Evolutionary conservation across 2,329 filamentous ascomycete species (phyloP).

Genomic region (Westerdykella sp.): DNA sequence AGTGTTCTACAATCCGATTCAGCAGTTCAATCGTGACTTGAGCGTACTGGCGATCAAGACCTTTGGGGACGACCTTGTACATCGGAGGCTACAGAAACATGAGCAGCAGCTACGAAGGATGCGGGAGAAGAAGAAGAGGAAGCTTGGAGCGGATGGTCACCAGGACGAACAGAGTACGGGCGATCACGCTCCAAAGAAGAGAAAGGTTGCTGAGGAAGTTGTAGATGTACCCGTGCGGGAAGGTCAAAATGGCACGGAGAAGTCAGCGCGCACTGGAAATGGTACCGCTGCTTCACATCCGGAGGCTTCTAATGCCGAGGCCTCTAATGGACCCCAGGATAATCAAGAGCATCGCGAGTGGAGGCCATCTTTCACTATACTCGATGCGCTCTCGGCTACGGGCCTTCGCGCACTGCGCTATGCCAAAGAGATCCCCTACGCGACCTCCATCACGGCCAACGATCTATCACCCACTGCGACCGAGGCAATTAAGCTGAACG

Average conservation of each 20-base stretch:
- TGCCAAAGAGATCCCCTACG: slow-evolving; percentile 80
- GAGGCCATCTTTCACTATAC: slow-evolving; percentile 51
- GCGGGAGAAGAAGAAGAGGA: slow-evolving; percentile 34
- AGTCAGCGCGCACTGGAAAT: not conserved
- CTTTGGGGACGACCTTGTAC: slow-evolving; percentile 64
- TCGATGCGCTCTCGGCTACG: slow-evolving; percentile 91
- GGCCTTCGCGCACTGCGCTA: slow-evolving; percentile 88
- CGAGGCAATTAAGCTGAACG: slow-evolving; percentile 75
- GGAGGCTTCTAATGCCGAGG: not conserved
- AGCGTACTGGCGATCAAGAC: slow-evolving; percentile 88
- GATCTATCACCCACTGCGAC: slow-evolving; percentile 76
- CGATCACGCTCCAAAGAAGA: slow-evolving; percentile 16
- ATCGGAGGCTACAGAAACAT: slow-evolving; percentile 42
- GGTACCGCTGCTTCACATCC: not conserved
- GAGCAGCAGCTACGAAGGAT: slow-evolving; percentile 39
- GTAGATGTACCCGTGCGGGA: slow-evolving; percentile 3
- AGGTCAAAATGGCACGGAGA: slow-evolving; percentile 2
- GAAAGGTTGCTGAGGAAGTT: slow-evolving; percentile 16
- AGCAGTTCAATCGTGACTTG: slow-evolving; percentile 96
- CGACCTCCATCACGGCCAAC: slow-evolving; percentile 78
- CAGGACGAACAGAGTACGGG: slow-evolving; percentile 17
- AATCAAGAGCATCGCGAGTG: slow-evolving; percentile 12
- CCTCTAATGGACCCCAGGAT: slow-evolving; percentile 5
- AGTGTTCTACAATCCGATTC: slow-evolving; percentile 98
- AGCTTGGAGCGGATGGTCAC: slow-evolving; percentile 1